A percentile compares a stretch with the other conserved stretches of the same genome.
phyloP scores from a whole-genome alignment of 2,329 filamentous ascomycete species.

The Hypomyces rosellus region DNA sequence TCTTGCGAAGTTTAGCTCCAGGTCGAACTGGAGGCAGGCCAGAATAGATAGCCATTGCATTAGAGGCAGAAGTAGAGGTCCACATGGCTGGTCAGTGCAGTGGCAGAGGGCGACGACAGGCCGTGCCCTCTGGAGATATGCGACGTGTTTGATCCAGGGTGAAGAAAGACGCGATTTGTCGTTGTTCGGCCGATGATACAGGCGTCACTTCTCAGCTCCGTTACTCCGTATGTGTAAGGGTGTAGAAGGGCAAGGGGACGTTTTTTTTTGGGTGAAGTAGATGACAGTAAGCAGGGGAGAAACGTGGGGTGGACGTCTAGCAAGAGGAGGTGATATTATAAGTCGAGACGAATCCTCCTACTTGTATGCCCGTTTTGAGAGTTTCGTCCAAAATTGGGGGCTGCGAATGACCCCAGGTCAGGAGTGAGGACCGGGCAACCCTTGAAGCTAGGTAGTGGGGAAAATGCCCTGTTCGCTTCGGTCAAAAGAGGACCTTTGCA shows the following conservation, averaged over 20 bases:
- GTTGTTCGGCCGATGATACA: not conserved
- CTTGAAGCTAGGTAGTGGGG: not conserved
- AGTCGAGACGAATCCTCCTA: not conserved
- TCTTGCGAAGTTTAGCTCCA: not conserved
- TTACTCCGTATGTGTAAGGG: constrained; percentile 3
- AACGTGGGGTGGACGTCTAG: constrained; percentile 9
- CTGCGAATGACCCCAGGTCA: not conserved
- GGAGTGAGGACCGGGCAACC: not conserved
- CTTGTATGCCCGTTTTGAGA: not conserved
- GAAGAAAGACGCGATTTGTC: not conserved
- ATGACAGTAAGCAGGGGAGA: constrained; percentile 5
- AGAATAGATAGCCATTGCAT: constrained; percentile 10
- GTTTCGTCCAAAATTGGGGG: not conserved
- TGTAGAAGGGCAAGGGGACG: constrained; percentile 1
- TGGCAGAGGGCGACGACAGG: constrained; percentile 23
- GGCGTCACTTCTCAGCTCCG: not conserved
- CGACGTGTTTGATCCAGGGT: constrained; percentile 17
- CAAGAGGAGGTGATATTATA: not conserved
- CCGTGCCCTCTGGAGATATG: constrained; percentile 23
- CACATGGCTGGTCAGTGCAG: constrained; percentile 19
- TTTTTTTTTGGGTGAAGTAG: not conserved
- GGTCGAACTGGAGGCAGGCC: not conserved
- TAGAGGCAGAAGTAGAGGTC: constrained; percentile 20
- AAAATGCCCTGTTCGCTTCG: no score
- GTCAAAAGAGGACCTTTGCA: not conserved